Conservation (phyloP, 768 basidiomycete genomes). For the Phylloporus sp. region DNA sequence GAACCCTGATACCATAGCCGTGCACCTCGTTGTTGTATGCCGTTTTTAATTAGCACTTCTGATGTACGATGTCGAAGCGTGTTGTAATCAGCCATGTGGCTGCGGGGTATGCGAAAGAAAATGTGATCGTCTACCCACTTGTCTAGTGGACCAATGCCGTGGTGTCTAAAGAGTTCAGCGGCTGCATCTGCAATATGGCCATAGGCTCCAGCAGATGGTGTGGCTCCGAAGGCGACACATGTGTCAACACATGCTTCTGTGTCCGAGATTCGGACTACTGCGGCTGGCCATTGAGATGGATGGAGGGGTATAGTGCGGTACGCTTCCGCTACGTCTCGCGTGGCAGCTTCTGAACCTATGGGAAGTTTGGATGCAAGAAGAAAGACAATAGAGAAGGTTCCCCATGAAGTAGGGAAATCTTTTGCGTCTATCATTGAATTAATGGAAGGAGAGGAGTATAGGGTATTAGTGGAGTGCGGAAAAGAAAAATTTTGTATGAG, state of each 20-base stretch:
- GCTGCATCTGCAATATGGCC: background rate
- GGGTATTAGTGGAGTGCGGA: fast-evolving
- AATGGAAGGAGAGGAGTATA: fast-evolving
- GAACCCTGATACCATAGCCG: background rate
- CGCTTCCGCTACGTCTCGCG: background rate
- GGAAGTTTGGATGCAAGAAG: background rate
- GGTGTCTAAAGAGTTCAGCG: background rate
- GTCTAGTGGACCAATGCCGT: background rate
- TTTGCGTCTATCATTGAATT: background rate
- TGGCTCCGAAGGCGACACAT: background rate
- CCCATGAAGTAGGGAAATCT: background rate
- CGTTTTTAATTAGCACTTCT: no score
- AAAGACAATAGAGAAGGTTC: background rate
- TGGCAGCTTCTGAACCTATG: background rate
- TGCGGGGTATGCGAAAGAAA: background rate
- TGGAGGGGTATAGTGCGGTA: background rate
- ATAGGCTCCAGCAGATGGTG: background rate
- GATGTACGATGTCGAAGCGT: no score
- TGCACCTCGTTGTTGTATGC: background rate
- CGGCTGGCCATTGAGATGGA: background rate
- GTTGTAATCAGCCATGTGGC: no score
- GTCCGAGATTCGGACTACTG: background rate
- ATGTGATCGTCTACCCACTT: background rate
- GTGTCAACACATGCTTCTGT: background rate
- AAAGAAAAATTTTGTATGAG: background rate